A percentile compares a stretch with the other conserved stretches of the same genome.
These are phyloP conservation scores for Venturia carpophila DNA, from an alignment of 2,329 filamentous ascomycete species.

Conservation along the genomic window DNA sequence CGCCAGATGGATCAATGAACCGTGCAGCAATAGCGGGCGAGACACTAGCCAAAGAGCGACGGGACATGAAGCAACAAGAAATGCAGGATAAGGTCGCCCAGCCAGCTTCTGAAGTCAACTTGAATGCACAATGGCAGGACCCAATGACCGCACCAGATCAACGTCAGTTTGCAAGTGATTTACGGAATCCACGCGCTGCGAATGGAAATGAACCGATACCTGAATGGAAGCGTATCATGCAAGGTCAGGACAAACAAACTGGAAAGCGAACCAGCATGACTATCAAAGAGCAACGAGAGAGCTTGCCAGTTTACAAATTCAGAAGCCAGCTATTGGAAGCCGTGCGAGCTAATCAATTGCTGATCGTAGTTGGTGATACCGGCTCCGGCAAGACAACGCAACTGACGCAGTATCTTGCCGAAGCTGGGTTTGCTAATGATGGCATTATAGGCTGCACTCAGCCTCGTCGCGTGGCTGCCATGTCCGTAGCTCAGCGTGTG, in stretches of 20 bases:
- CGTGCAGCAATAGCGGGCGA: constrained; percentile 92
- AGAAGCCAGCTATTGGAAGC: constrained; percentile 81
- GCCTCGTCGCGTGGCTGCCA: constrained; percentile 92
- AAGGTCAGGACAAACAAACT: constrained; percentile 69
- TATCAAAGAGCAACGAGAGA: constrained; percentile 91
- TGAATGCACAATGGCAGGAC: constrained; percentile 91
- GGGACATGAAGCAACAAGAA: constrained; percentile 83
- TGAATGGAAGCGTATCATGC: constrained; percentile 84
- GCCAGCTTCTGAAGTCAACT: constrained; percentile 67
- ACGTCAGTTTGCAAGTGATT: constrained; percentile 79
- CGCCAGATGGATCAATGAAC: constrained; percentile 96
- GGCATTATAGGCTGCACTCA: constrained; percentile 96
- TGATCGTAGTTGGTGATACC: constrained; percentile 96
- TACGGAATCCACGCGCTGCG: constrained; percentile 58
- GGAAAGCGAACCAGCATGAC: constrained; percentile 84
- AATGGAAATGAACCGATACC: constrained; percentile 62
- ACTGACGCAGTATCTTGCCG: constrained; percentile 87
- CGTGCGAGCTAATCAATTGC: constrained; percentile 75
- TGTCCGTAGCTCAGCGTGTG: constrained; percentile 97
- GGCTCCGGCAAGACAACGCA: constrained; percentile 97
- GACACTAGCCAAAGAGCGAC: constrained; percentile 76
- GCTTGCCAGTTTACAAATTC: constrained; percentile 82
- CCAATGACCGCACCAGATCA: constrained; percentile 85
- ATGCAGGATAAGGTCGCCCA: constrained; percentile 69
- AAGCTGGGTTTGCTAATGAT: constrained; percentile 78